A percentile compares a stretch with the other conserved stretches of the same genome.
phyloP scores from a whole-genome alignment of 2,329 filamentous ascomycete species.

The Lachnellula arida region DNA sequence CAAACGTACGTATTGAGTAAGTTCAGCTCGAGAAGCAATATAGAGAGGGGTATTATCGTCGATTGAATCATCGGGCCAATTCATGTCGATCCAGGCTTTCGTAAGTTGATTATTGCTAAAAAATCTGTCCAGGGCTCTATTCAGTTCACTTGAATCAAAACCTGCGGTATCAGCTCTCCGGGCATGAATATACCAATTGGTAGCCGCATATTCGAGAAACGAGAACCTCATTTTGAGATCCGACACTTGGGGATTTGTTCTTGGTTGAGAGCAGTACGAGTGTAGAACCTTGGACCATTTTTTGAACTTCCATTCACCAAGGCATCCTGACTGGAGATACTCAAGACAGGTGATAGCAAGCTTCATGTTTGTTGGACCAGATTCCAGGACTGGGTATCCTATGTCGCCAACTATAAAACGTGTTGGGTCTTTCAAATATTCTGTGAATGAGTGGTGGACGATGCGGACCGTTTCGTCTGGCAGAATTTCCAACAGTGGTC shows the following conservation, averaged over 20 bases:
- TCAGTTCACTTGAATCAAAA: not conserved
- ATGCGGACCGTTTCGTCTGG: constrained; percentile 41
- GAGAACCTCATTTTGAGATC: constrained; percentile 4
- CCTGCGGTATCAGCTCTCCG: not conserved
- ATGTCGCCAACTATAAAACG: not conserved
- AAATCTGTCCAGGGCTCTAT: not conserved
- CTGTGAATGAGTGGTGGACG: constrained; percentile 43
- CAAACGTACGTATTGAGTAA: constrained; percentile 8
- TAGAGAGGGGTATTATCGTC: constrained; percentile 6
- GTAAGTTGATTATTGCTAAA: not conserved
- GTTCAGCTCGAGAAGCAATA: constrained; percentile 7
- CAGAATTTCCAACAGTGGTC: constrained; percentile 38
- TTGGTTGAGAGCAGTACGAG: no score
- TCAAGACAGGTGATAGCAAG: not conserved
- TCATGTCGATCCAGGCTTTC: not conserved
- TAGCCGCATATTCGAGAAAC: constrained; percentile 9
- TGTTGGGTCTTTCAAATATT: constrained; percentile 35
- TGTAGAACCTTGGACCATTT: not conserved
- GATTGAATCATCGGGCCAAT: not conserved
- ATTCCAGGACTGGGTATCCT: not conserved
- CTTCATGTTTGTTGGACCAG: not conserved
- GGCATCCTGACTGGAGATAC: not conserved
- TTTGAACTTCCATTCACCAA: not conserved
- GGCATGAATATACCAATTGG: constrained; percentile 3
- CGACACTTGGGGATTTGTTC: not conserved